Base-by-base conservation (phyloP, 1,284 basidiomycete species). In the Trichosporon sp. region DNA sequence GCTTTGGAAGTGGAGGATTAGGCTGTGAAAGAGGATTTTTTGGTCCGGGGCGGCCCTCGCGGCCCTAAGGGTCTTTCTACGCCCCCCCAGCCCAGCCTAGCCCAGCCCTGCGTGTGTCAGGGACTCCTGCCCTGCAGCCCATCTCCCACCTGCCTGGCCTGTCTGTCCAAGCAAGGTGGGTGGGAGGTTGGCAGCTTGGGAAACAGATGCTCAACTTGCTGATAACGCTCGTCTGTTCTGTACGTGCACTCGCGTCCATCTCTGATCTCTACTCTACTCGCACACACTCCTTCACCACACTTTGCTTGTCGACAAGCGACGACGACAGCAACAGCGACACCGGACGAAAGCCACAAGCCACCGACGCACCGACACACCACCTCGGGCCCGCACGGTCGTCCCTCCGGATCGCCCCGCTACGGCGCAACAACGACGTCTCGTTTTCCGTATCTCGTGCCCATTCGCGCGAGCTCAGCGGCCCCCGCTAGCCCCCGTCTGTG, bases 21-120 rank as follows among this genome's bases (percentile, higher is more conserved):
- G 43, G 43, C 43, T 46, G 43, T 46, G 43, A 46, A 46, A 46
- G 16, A 46, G 43, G 43, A 46, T n/a, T 46, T 46, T 46, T 46
- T 46, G 43, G 43, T 46, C 43, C 43, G 43, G 43, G 43, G 43
- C 43, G 43, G 43, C 16, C 43, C 43, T 46, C 26, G 26, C 26
- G 26, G 26, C 26, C 26, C 26, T 26, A 26, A 46, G 38, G 38
- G 38, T 40, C 38, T 40, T 40, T 40, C 38, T 40, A 12, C 38
- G 38, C 38, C 38, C 38, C 38, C 38, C 12, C 37, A 38, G 37
- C 37, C 37, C 37, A 7, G 37, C 37, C 10, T 14, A 11, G 40
- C 40, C 40, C 40, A 46, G 43, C 43, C 43, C 43, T 46, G 43
- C 14, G 16, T n/a, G 16, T n/a, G 16, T 46, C 43, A 46, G 43